Percentiles rank a stretch among this genome's conserved stretches.
Conservation (phyloP, 2,329 filamentous ascomycete genomes). For the Colletotrichum zoysiae region DNA sequence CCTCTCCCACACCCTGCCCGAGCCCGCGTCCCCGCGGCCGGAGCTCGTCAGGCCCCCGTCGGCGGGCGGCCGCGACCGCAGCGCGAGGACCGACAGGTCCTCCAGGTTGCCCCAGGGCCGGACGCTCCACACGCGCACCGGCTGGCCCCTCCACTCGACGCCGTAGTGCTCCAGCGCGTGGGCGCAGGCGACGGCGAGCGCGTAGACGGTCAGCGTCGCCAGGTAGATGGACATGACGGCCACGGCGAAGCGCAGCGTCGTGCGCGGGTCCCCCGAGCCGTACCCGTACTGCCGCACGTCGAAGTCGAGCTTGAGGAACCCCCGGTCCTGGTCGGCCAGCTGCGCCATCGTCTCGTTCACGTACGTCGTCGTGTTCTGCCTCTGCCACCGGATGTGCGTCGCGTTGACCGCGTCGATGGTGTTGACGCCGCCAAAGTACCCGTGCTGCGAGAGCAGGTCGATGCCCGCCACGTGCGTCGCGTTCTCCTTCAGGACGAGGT, state of each 20-base stretch:
- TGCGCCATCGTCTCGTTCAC: neutral
- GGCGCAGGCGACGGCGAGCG: neutral
- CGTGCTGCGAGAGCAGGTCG: constrained; percentile 8
- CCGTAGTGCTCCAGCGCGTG: constrained; percentile 4
- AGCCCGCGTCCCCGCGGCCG: neutral
- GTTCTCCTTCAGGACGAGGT: neutral
- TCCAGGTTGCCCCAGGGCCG: constrained; percentile 6
- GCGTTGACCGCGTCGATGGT: neutral
- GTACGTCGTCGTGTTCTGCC: neutral
- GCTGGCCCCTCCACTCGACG: neutral
- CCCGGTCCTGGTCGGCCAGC: neutral
- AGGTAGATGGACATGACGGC: constrained; percentile 15
- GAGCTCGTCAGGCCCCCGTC: neutral
- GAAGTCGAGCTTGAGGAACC: neutral
- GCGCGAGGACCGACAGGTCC: constrained; percentile 4
- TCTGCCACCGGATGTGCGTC: neutral
- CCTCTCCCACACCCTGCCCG: constrained; percentile 7
- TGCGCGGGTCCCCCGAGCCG: constrained; percentile 2
- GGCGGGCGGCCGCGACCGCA: constrained; percentile 5
- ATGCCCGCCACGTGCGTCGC: neutral
- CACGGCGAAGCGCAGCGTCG: constrained; percentile 6
- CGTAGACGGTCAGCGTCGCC: neutral
- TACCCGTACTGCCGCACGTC: neutral
- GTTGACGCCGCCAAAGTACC: constrained; percentile 9
- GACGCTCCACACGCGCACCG: constrained; percentile 13